A percentile compares a stretch with the other conserved stretches of the same genome.
These are phyloP conservation scores for Mallotus japonicus DNA, from an alignment of 441 rosid genomes.

Conservation along the genomic window DNA sequence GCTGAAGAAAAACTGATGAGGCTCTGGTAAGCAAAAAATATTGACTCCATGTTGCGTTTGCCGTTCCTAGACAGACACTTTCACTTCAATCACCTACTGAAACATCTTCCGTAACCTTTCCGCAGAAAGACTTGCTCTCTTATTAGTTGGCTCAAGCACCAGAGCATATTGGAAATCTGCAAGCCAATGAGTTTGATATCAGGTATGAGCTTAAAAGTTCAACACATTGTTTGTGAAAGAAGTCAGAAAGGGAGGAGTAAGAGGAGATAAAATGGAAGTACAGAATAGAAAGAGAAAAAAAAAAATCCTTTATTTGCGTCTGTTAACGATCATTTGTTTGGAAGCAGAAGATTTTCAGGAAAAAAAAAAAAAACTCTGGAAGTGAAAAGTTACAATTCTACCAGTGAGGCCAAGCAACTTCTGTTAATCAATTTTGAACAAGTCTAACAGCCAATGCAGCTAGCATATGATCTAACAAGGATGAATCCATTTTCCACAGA, in stretches of 20 bases:
- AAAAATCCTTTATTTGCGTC: no score
- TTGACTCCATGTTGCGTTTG: not conserved
- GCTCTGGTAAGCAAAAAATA: not conserved
- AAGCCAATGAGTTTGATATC: constrained; percentile 13
- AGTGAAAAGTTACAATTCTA: not conserved
- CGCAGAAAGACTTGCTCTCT: constrained; percentile 72
- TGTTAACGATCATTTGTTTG: not conserved
- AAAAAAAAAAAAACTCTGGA: not conserved
- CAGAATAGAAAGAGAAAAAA: no score
- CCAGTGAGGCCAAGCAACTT: not conserved
- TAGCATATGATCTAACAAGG: not conserved
- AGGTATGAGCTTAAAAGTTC: not conserved
- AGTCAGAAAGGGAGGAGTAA: not conserved
- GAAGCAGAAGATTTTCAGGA: not conserved
- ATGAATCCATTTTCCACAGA: not conserved
- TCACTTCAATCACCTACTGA: constrained; percentile 22
- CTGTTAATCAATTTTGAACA: not conserved
- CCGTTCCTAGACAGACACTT: not conserved
- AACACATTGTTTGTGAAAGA: not conserved
- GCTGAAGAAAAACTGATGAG: not conserved
- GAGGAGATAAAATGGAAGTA: not conserved
- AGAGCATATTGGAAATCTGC: constrained; percentile 80
- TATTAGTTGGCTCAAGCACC: constrained; percentile 93
- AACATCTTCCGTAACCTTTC: constrained; percentile 65
- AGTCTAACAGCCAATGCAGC: not conserved